Evolutionary conservation across 1,139 yeast species (phyloP), one percentile per base, ranked within the genome.

Genomic region (Protomyces inundatus): DNA sequence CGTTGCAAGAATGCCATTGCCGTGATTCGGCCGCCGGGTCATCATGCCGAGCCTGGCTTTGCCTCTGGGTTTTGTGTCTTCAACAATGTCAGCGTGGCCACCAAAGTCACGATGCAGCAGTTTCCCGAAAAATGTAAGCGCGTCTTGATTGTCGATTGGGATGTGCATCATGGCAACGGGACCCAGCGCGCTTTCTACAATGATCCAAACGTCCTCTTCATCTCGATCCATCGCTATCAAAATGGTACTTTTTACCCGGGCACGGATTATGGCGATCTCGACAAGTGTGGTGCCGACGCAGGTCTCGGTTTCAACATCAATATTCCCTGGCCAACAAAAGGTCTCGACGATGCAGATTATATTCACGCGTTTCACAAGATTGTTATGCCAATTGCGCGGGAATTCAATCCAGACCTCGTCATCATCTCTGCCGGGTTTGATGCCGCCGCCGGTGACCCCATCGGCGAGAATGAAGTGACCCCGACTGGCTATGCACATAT

Each of bases 21-120:
- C 0, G 89, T 95, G 12, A 97, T 95, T 12, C 83, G 99, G 69
- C 99, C 99, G 0, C 99, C 99, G 0, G 99, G 99, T 1, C 99
- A 95, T 76, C 99, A 95, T 73, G 98, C 98, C 0, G 99, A 95
- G 72, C 98, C 99, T 0, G 95, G 90, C 68, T 80, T 90, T 23
- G 96, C 98, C 0, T 98, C 97, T 54, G 99, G 99, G 33, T 95
- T 95, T 74, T 95, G 98, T 76, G 78, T 95, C 61, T 95, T 95
- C 73, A 88, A 96, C 68, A 95, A 95, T 72, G 99, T 93, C 51
- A 97, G 98, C 0, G 97, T 95, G 14, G 98, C 98, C 1, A 96
- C 98, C 10, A 88, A 88, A 71, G 85, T 87, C 66, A 86, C 91
- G 68, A 77, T 95, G 66, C 85, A 86, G 70, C 80, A 82, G 64